Conservation (phyloP, 352 stramenopile genomes). For the Halophytophthora batemanensis region DNA sequence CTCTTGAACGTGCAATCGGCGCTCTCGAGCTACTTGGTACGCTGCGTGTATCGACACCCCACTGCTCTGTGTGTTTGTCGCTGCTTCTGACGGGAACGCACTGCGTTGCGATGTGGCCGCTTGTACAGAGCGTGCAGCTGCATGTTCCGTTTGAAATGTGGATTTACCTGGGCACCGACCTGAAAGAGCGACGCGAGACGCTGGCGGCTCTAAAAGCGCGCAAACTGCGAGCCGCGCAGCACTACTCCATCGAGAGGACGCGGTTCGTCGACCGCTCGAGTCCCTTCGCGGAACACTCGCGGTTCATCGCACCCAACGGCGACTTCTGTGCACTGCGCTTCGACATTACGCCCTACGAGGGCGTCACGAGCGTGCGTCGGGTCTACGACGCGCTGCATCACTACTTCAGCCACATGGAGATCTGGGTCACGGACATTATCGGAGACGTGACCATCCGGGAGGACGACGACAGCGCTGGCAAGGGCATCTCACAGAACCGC, state of each 20-base stretch:
- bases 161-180: constrained; percentile 19
- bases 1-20: constrained; percentile 34
- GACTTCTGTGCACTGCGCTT: constrained; percentile 34
- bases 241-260: constrained; percentile 20
- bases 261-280: constrained; percentile 18
- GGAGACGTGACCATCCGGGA: constrained; percentile 49
- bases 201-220: constrained; percentile 20
- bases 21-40: constrained; percentile 23
- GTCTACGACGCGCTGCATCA: constrained; percentile 42
- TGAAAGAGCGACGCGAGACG: constrained; percentile 15
- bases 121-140: constrained; percentile 18
- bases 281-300: constrained; percentile 16
- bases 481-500: constrained; percentile 34
- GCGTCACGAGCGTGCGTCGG: constrained; percentile 25
- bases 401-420: constrained; percentile 44
- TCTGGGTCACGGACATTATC: constrained; percentile 42
- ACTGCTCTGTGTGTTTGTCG: too few species aligned
- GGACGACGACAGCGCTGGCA: constrained; percentile 41
- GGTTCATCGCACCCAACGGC: constrained; percentile 29
- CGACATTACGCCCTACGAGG: constrained; percentile 37
- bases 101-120: background rate
- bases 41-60: too few species aligned
- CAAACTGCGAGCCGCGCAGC: constrained; percentile 16
- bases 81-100: background rate
- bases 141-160: constrained; percentile 16